Evolutionary conservation across 179 eudicot genomes (phyloP), one percentile per base, ranked within the genome.

Genomic region (Sideroxylon spinosum): DNA sequence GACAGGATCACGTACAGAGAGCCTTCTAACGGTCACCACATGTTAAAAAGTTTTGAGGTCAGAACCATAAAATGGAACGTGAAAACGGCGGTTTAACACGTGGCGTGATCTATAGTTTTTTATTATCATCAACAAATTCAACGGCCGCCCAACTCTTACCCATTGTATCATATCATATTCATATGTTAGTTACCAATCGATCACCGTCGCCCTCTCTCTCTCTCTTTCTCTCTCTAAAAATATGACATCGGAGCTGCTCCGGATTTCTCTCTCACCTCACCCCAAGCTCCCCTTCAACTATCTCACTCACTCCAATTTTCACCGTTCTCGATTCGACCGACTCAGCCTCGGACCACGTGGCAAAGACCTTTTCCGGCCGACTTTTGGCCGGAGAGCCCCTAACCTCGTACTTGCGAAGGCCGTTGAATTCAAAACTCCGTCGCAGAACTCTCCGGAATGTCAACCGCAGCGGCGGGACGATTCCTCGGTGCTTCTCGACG

Each of bases 401-500:
- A 78, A 62, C 59, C 20, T 62, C 20, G 6, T 65, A 9, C 53
- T 56, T 7, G 76, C 89, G 4, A 88, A 87, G 37, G 84, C 91
- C 2, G 81, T 87, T 61, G 89, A 85, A 3, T 44, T 90, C 63
- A 72, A 76, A 52, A 29, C 86, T 0, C 84, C 84, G 73, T 29
- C 67, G 32, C 67, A 63, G 14, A 23, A 63, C 63, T 13, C 74
- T 3, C 79, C 70, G 7, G 62, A 68, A 17, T 59, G 44, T 6
- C 75, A 60, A 1, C 56, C 61, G 10, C 72, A 50, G 10, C 80
- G 19, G 32, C 57, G 60, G 20, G 55, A 7, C 9, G 83, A 83
- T 12, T 65, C 88, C 0, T 78, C 94, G 19, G 84, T 94, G 28
- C 86, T 93, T 3, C 92, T 94, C 1, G 96, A 94, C 23, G 97